Percentiles rank a stretch among this genome's conserved stretches.
These are phyloP conservation scores for Mallotus repandus DNA, from an alignment of 441 rosid genomes.

Conservation along the genomic window DNA sequence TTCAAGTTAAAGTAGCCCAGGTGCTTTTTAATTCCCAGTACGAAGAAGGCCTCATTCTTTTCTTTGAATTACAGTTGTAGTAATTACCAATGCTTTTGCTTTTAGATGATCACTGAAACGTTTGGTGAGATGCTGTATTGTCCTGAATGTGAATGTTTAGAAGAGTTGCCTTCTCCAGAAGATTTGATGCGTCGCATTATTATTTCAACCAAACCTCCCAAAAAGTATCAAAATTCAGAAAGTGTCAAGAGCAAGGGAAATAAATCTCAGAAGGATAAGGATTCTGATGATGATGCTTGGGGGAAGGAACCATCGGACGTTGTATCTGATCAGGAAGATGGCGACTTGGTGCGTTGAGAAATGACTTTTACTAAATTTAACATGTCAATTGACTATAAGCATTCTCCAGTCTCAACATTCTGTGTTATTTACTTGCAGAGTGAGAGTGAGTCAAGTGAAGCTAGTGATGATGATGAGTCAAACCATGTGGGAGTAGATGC, in stretches of 20 bases:
- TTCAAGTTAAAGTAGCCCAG: conserved; percentile 83
- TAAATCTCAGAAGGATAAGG: conserved; percentile 38
- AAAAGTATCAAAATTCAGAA: conserved; percentile 64
- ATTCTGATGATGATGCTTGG: conserved; percentile 72
- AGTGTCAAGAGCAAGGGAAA: conserved; percentile 36
- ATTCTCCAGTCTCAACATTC: neutral
- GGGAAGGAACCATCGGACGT: conserved; percentile 51
- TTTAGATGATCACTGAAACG: conserved; percentile 64
- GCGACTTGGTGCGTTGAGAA: conserved; percentile 44
- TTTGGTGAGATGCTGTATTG: conserved; percentile 68
- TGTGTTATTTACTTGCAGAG: conserved; percentile 37
- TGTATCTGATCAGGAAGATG: conserved; percentile 41
- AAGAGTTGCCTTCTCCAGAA: conserved; percentile 78
- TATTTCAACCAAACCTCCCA: conserved; percentile 91
- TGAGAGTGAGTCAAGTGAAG: conserved; percentile 33
- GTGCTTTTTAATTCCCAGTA: conserved; percentile 33
- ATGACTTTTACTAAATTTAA: neutral
- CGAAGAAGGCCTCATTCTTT: conserved; percentile 2
- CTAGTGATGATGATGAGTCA: conserved; percentile 51
- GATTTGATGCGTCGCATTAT: conserved; percentile 58
- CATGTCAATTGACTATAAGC: neutral
- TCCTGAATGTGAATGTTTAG: conserved; percentile 63
- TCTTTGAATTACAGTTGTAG: neutral
- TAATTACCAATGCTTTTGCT: conserved; percentile 22
- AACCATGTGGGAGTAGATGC: conserved; percentile 36